These are phyloP conservation scores for Termitomyces sp. DNA, from an alignment of 768 basidiomycete genomes.

Conservation along the genomic window DNA sequence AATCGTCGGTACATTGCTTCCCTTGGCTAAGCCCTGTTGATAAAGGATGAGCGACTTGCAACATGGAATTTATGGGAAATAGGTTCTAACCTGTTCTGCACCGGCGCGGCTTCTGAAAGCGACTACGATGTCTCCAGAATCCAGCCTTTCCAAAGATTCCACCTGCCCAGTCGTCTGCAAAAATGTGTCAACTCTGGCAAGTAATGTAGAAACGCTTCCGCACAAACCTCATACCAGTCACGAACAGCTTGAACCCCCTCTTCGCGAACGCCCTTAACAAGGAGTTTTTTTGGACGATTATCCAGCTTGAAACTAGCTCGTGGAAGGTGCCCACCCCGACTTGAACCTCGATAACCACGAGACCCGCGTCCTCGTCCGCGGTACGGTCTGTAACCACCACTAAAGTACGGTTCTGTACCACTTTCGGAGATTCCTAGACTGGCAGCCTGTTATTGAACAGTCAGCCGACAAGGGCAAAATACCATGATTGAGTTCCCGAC, in stretches of 20 bases:
- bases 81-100: conserved; percentile 62
- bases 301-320: conserved; percentile 83
- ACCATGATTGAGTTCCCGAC: conserved; percentile 14
- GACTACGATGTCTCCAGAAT: conserved; percentile 57
- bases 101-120: conserved; percentile 65
- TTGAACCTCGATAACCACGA: conserved; percentile 54
- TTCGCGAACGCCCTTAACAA: conserved; percentile 60
- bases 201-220: not conserved
- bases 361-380: conserved; percentile 61
- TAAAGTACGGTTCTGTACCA: conserved; percentile 30
- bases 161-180: conserved; percentile 62
- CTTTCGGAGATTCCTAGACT: conserved; percentile 63
- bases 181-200: conserved; percentile 3
- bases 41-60: conserved; percentile 6
- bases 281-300: conserved; percentile 77
- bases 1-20: conserved; percentile 56
- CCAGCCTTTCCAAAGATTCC: conserved; percentile 53
- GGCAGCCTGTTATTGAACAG: conserved; percentile 46
- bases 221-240: conserved; percentile 78
- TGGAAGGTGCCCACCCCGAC: conserved; percentile 56
- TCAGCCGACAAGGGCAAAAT: not conserved
- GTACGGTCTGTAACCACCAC: conserved; percentile 54
- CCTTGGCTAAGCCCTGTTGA: conserved; percentile 65
- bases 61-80: not conserved
- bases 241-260: conserved; percentile 54